Evolutionary conservation across 2,329 filamentous ascomycete genomes (phyloP).

Genomic region (Aspergillus pseudoglaucus): DNA sequence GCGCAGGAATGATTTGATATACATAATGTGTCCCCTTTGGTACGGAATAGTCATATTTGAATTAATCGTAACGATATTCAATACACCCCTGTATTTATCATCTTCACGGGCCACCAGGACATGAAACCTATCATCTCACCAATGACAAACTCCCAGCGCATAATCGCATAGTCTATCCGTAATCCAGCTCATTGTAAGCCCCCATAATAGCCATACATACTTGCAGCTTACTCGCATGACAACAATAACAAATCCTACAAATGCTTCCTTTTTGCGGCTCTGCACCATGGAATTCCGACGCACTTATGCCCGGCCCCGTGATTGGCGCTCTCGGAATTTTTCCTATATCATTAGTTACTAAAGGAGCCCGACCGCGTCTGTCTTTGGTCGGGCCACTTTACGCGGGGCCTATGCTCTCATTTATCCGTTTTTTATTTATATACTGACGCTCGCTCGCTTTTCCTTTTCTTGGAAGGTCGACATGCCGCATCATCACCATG

Average conservation of each 20-base stretch:
- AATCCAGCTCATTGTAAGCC: too few species aligned
- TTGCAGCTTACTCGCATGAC: too few species aligned
- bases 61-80: too few species aligned
- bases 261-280: background rate
- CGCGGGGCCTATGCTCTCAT: background rate
- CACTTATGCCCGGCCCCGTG: background rate
- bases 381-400: background rate
- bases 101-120: too few species aligned
- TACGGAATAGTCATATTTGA: background rate
- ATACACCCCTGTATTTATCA: too few species aligned
- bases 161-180: too few species aligned
- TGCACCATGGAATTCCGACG: background rate
- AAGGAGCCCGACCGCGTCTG: too few species aligned
- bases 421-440: background rate
- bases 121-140: too few species aligned
- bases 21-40: background rate
- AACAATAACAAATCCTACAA: too few species aligned
- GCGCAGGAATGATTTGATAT: background rate
- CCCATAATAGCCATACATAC: too few species aligned
- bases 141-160: too few species aligned
- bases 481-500: background rate
- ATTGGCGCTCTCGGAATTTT: background rate
- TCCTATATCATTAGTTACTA: too few species aligned
- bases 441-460: background rate
- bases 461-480: background rate